Conservation (phyloP, 1,139 yeast genomes). For the Hyphopichia khmerensis region DNA sequence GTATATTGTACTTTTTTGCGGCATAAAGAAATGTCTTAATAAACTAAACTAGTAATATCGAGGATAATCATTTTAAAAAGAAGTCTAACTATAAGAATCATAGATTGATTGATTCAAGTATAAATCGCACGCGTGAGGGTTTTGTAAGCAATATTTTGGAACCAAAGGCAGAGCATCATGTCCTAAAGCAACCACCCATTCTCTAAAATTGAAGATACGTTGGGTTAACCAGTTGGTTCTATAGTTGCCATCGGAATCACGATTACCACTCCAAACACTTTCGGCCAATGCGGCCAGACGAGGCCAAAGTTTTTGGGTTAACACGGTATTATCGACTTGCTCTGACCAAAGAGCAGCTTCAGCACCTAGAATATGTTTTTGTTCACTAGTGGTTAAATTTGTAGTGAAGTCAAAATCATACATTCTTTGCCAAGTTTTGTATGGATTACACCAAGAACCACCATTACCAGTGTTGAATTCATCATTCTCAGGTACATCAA, state of each 20-base stretch:
- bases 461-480: conserved; percentile 33
- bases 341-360: conserved; percentile 50
- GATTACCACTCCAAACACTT: conserved; percentile 46
- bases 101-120: conserved; percentile 12
- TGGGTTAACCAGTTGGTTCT: conserved; percentile 35
- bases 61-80: neutral
- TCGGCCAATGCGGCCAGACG: conserved; percentile 50
- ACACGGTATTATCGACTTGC: conserved; percentile 36
- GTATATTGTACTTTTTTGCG: neutral
- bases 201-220: conserved; percentile 45
- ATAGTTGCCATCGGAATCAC: conserved; percentile 26
- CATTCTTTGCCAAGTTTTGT: conserved; percentile 50
- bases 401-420: conserved; percentile 38
- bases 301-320: conserved; percentile 48
- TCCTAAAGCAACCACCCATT: conserved; percentile 40
- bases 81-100: neutral
- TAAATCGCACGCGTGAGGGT: conserved; percentile 44
- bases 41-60: neutral
- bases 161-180: conserved; percentile 38
- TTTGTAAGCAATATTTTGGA: conserved; percentile 38
- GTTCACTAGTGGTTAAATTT: conserved; percentile 33
- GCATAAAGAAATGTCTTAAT: neutral
- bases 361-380: conserved; percentile 39
- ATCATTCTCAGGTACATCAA: conserved; percentile 21
- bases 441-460: conserved; percentile 53